phyloP scores from a whole-genome alignment of 345 rosid species.

The Eucalyptus caleyi region DNA sequence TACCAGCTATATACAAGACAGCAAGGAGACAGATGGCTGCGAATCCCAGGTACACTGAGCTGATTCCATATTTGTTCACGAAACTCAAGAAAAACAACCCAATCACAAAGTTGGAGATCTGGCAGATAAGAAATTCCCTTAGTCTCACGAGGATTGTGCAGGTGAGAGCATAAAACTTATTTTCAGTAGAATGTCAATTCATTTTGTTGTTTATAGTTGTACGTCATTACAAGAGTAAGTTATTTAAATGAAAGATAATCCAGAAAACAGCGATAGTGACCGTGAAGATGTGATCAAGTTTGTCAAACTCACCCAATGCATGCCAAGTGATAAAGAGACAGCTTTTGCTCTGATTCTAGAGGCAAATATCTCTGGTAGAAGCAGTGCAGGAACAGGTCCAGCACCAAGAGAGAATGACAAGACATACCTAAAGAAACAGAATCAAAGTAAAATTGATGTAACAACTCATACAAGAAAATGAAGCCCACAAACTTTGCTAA shows the following conservation, averaged over 20 bases:
- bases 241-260: not conserved
- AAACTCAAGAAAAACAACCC: conserved; percentile 90
- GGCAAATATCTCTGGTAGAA: conserved; percentile 92
- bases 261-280: not conserved
- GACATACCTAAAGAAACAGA: conserved; percentile 51
- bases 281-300: not conserved
- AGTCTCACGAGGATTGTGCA: not conserved
- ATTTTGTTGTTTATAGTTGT: not conserved
- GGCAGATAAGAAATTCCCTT: conserved; percentile 1
- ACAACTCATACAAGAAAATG: not conserved
- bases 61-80: conserved; percentile 85
- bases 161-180: not conserved
- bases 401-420: conserved; percentile 98
- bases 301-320: conserved; percentile 74
- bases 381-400: conserved; percentile 99
- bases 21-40: conserved; percentile 73
- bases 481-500: not conserved
- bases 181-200: not conserved
- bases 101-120: conserved; percentile 88
- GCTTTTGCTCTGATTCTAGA: conserved; percentile 98
- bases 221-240: not conserved
- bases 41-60: conserved; percentile 84
- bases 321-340: conserved; percentile 83
- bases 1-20: conserved; percentile 61
- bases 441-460: not conserved